phyloP scores from a whole-genome alignment of 2,329 filamentous ascomycete genomes.

The Colletotrichum sidae region DNA sequence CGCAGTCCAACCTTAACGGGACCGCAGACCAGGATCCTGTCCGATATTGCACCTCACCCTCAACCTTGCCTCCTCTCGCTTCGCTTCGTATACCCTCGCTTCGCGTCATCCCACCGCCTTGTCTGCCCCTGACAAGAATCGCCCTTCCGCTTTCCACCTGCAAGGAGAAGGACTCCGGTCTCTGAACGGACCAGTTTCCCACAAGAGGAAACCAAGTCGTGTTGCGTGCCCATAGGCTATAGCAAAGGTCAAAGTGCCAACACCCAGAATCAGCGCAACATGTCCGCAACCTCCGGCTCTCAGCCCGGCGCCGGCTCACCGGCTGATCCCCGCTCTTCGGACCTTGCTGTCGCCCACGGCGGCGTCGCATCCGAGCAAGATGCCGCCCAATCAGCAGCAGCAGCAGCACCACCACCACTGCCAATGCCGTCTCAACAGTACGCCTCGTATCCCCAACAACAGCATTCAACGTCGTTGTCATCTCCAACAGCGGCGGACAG shows the following conservation, averaged over 20 bases:
- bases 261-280: slow-evolving; percentile 8
- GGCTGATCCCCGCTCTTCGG: slow-evolving; percentile 24
- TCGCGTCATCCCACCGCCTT: background rate
- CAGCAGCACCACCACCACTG: background rate
- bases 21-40: slow-evolving; percentile 29
- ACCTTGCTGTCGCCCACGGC: slow-evolving; percentile 3
- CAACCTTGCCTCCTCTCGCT: background rate
- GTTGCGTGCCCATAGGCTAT: too few species aligned
- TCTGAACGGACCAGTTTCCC: too few species aligned
- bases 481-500: slow-evolving; percentile 2
- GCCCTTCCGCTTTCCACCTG: too few species aligned
- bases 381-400: slow-evolving; percentile 4
- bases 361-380: background rate
- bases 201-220: too few species aligned
- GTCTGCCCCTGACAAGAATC: too few species aligned
- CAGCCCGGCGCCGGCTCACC: slow-evolving; percentile 23
- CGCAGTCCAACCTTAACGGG: slow-evolving; percentile 29
- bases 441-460: slow-evolving; percentile 3
- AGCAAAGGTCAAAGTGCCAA: background rate
- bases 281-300: slow-evolving; percentile 26
- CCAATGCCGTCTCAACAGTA: background rate
- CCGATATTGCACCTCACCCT: slow-evolving; percentile 5
- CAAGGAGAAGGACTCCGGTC: too few species aligned
- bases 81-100: too few species aligned
- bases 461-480: background rate